Evolutionary conservation across 441 rosid genomes (phyloP), one percentile per base, ranked within the genome.

Genomic region (Manihot esculenta): DNA sequence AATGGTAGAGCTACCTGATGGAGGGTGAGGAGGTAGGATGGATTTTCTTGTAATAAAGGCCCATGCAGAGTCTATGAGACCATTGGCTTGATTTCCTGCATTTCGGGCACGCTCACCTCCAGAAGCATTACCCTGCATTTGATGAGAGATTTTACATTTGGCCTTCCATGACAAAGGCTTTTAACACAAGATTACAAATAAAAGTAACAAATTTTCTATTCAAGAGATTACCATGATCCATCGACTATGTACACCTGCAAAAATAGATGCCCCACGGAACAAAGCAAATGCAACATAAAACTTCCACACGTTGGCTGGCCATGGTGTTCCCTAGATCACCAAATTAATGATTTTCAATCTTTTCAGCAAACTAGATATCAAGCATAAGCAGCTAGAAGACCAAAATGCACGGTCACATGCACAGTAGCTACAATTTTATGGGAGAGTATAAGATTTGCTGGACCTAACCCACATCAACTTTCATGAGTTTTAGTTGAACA

Each of bases 281-380:
- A 94, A 12, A 58, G 92, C 88, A 79, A 94, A 89, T 26, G 97
- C 89, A 56, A 91, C 62, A 71, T 94, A 88, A 89, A 94, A 92
- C 81, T 92, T 94, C 99, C 99, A 94, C 64, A 82, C 78, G 72
- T 77, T 83, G 67, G 86, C 89, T 64, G 99, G 98, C 99, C 99
- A 94, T 41, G 87, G 78, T 83, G 81, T 94, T 55, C 93, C 89
- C 99, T 94, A 66, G 66, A 81, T 78, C 62, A 69, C 70, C 74
- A 76, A 56, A 78, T 71, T 69, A 20, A 61, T 66, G 6, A 38
- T 41, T 74, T 23, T 72, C 54, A 55, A 48, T 55, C 48, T 62
- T 26, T 55, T 57, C 61, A 26, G 10, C 56, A 0, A 11, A 65
- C 13, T 6, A 41, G 45, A 66, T 41, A 51, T 30, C 67, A 59